Evolutionary conservation across 768 basidiomycete species (phyloP), one percentile per base, ranked within the genome.

Genomic region (Gelatoporia subvermispora): DNA sequence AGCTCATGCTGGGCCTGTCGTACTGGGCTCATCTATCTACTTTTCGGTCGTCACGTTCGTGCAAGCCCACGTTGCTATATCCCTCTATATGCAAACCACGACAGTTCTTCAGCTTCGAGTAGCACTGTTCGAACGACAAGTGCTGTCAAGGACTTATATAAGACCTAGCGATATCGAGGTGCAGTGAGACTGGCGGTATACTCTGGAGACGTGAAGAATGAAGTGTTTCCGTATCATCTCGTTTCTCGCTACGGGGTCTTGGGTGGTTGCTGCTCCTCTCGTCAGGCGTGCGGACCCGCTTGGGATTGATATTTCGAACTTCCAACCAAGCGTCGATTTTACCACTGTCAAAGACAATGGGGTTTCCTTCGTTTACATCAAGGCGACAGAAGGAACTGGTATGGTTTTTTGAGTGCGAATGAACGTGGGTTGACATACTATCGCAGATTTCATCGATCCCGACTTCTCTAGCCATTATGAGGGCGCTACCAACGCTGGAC

Each of bases 381-480:
- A 84, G 60, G 83, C 82, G 8, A 85, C 82, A 2, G 82, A 85
- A 60, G 76, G 76, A 8, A 80, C 71, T n/a, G 58, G 79, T 80
- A 43, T 48, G 68, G 56, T 8, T 7, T 2, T 4, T 15, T 28
- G 36, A 20, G 13, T n/a, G 15, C 35, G 28, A 21, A 10, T 35
- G 7, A 21, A 10, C 41, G 7, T 36, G 40, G 2, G 10, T n/a
- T 15, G 17, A 35, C 13, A 4, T 28, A 43, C 16, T 48, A 35
- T 22, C 13, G 21, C 18, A 67, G 61, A 62, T 1, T 82, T 72
- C 55, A 64, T n/a, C 3, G 68, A 67, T 53, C 70, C 75, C 0
- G 39, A 62, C 11, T 82, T 82, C 64, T 68, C 66, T 40, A 58
- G 58, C 47, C 72, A 84, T 54, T 84, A 81, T 55, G 72, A 48